These are phyloP conservation scores for Hirschioporus abietinus DNA, from an alignment of 768 basidiomycete species.

Conservation along the genomic window DNA sequence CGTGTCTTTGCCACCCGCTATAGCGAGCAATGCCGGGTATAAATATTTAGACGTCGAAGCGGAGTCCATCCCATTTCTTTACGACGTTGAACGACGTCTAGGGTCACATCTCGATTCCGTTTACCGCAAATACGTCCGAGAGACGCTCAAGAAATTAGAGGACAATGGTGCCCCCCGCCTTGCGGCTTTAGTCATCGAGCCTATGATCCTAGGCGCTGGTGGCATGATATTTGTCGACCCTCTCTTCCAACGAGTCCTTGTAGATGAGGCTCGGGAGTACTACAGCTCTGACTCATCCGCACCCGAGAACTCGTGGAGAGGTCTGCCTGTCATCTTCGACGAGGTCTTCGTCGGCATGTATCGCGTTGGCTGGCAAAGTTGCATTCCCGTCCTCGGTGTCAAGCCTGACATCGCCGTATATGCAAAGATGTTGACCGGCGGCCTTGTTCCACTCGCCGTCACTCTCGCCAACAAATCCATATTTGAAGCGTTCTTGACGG, in stretches of 20 bases:
- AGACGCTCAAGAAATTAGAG: constrained; percentile 43
- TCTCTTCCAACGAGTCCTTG: constrained; percentile 83
- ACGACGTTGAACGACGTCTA: constrained; percentile 63
- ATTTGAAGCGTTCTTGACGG: constrained; percentile 73
- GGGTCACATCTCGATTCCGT: constrained; percentile 51
- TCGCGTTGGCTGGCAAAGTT: constrained; percentile 71
- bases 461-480: constrained; percentile 80
- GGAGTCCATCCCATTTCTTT: constrained; percentile 52
- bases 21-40: constrained; percentile 23
- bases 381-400: constrained; percentile 59
- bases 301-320: constrained; percentile 42
- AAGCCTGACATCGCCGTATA: constrained; percentile 86
- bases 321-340: constrained; percentile 89
- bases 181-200: constrained; percentile 84
- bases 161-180: constrained; percentile 36
- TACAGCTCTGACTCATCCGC: constrained; percentile 25
- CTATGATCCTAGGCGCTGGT: constrained; percentile 89
- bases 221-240: constrained; percentile 98
- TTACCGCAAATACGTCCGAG: constrained; percentile 58
- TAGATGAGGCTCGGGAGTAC: constrained; percentile 69
- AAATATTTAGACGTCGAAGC: constrained; percentile 24
- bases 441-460: constrained; percentile 78
- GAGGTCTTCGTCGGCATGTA: constrained; percentile 95
- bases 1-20: constrained; percentile 49
- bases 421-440: constrained; percentile 93